phyloP scores from a whole-genome alignment of 73 alveolate genomes.

The Paramecium caudatum region DNA sequence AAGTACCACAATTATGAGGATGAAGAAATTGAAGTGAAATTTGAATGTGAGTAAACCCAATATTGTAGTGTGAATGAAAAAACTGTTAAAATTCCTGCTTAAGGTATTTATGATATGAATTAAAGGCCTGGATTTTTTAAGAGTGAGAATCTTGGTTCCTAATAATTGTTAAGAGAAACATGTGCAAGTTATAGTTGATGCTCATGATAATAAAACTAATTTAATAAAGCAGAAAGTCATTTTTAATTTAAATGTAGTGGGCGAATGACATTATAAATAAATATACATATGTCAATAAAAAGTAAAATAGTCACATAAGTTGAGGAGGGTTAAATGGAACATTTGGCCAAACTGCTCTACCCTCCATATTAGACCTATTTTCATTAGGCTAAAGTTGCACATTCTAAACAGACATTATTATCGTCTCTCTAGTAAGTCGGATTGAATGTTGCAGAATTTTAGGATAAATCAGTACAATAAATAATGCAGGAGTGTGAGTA shows the following conservation, averaged over 20 bases:
- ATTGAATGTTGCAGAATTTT: constrained; percentile 14
- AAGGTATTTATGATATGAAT: neutral
- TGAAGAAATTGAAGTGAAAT: constrained; percentile 1
- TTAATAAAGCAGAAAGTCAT: neutral
- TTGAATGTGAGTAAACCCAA: constrained; percentile 54
- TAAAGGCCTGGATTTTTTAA: constrained; percentile 36
- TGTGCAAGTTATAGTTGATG: neutral
- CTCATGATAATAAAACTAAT: neutral
- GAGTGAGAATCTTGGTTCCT: constrained; percentile 56
- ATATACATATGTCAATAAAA: constrained; percentile 26
- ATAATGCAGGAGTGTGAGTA: constrained; percentile 41
- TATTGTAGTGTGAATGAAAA: constrained; percentile 29
- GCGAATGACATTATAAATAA: constrained; percentile 5
- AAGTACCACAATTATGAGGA: constrained; percentile 33
- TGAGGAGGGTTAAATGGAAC: constrained; percentile 40
- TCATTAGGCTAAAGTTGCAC: constrained; percentile 61
- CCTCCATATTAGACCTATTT: constrained; percentile 66
- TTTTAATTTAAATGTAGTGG: constrained; percentile 42
- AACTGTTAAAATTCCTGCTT: neutral
- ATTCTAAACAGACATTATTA: constrained; percentile 41
- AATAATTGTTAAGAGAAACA: constrained; percentile 24
- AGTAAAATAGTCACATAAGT: constrained; percentile 46
- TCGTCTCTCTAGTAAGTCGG: constrained; percentile 60
- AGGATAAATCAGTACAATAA: constrained; percentile 31
- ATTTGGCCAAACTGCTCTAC: constrained; percentile 5